A percentile compares a stretch with the other conserved stretches of the same genome.
phyloP scores from a whole-genome alignment of 1,284 basidiomycete species.

The Puccinia novopanici region DNA sequence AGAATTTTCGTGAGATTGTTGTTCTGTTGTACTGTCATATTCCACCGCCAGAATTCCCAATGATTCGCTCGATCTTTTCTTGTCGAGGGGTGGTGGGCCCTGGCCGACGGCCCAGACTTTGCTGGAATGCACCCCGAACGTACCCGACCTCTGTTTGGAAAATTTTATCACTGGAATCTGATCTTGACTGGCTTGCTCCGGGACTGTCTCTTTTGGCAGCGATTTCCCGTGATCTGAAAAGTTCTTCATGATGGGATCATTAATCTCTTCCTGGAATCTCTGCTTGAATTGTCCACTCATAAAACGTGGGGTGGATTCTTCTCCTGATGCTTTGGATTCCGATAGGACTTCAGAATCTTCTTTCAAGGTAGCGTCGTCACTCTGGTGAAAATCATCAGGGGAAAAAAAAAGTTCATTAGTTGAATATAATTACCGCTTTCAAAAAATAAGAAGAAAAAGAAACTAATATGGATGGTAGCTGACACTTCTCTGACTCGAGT shows the following conservation, averaged over 20 bases:
- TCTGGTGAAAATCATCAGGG: background rate
- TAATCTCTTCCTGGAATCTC: too few species aligned
- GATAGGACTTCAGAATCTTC: background rate
- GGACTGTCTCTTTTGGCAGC: background rate
- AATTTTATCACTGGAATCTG: background rate
- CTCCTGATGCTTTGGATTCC: background rate
- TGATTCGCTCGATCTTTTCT: background rate
- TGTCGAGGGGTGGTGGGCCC: background rate
- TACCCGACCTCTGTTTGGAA: background rate
- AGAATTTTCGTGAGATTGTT: background rate
- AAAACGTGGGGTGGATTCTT: background rate
- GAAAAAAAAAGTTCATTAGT: background rate
- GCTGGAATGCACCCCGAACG: background rate
- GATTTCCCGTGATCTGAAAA: background rate
- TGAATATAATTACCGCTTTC: background rate
- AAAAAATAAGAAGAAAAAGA: too few species aligned
- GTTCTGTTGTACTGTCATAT: too few species aligned
- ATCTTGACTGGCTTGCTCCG: background rate
- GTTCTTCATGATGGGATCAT: too few species aligned
- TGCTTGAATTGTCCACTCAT: too few species aligned
- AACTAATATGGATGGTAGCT: background rate
- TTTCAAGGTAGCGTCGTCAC: conserved; percentile 2
- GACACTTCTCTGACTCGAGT: conserved; percentile 12
- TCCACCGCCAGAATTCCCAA: background rate
- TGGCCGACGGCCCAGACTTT: background rate